Evolutionary conservation across 345 rosid genomes (phyloP), one percentile per base, ranked within the genome.

Genomic region (Citrus reticulata): DNA sequence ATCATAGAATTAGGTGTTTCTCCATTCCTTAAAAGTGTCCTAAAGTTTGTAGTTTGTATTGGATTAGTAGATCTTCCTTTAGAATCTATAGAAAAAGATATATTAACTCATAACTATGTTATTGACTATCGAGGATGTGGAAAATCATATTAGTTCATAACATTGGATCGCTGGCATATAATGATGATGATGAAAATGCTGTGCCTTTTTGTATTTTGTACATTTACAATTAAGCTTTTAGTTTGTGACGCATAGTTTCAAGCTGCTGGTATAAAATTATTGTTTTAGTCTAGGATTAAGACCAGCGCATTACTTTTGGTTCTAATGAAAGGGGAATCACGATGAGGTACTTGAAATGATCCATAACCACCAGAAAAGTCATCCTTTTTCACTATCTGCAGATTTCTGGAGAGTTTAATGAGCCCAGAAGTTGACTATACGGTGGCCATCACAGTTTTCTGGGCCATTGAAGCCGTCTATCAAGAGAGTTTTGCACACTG

Each of bases 401-500:
- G 98, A 79, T 91, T 91, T 82, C 63, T 95, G 60, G 94, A 88
- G 88, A 86, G 84, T 55, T 69, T 94, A 77, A 90, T 82, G 90
- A 81, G 81, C 39, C 81, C 86, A 27, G 91, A 90, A 39, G 90
- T 86, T 7, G 89, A 89, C 35, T 92, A 89, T 81, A 67, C 90
- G 0, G 86, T 85, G 73, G 90, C 89, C 14, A 74, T 89, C 66
- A 81, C 93, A 9, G 95, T 93, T 13, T 87, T 89, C 25, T 95
- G 97, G 98, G 93, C 91, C 20, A 91, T 91, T 1, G 97, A 95
- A 86, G 84, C 92, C 1, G 92, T 90, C 59, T 94, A 94, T 80
- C 97, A 88, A 76, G 92, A 88, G 88, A 90, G 97, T 77, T 94
- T 92, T 39, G 90, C 95, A 4, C 89, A 86, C 74, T 94, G 97